These are phyloP conservation scores for Laburnicola sp. DNA, from an alignment of 2,329 filamentous ascomycete genomes.

Conservation along the genomic window DNA sequence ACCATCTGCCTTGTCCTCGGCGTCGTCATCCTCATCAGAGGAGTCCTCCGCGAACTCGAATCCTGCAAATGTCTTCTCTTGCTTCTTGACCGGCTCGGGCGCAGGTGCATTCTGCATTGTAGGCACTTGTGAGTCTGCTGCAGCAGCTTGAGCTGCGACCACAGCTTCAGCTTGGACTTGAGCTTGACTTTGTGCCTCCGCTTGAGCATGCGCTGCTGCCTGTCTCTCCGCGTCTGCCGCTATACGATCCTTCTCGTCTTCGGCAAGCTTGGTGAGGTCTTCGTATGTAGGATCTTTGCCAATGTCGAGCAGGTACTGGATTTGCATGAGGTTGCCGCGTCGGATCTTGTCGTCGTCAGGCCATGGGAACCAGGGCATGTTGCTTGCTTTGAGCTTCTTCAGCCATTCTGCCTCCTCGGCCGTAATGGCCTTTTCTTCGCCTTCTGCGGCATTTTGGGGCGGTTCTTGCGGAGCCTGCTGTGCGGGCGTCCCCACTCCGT, in stretches of 20 bases:
- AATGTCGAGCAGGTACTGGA: slow-evolving; percentile 63
- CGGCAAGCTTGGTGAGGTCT: slow-evolving; percentile 10
- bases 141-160: slow-evolving; percentile 5
- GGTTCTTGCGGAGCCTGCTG: slow-evolving; percentile 28
- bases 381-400: slow-evolving; percentile 34
- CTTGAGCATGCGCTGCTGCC: neutral
- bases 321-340: slow-evolving; percentile 64
- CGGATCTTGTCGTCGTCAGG: slow-evolving; percentile 71
- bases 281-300: slow-evolving; percentile 59
- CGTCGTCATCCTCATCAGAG: too few species aligned
- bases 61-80: slow-evolving; percentile 7
- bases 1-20: too few species aligned
- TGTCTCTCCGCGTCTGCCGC: slow-evolving; percentile 5
- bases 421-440: slow-evolving; percentile 26
- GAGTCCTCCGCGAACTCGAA: slow-evolving; percentile 10
- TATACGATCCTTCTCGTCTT: slow-evolving; percentile 13
- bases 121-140: neutral
- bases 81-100: slow-evolving; percentile 1
- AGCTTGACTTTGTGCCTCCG: slow-evolving; percentile 3
- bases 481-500: slow-evolving; percentile 35
- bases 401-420: slow-evolving; percentile 41
- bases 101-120: slow-evolving; percentile 1
- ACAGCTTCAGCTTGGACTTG: neutral
- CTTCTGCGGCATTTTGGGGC: slow-evolving; percentile 26
- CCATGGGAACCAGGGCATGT: slow-evolving; percentile 69